Percentiles rank a stretch among this genome's conserved stretches.
Conservation (phyloP, 345 rosid species). For the Passiflora organensis region DNA sequence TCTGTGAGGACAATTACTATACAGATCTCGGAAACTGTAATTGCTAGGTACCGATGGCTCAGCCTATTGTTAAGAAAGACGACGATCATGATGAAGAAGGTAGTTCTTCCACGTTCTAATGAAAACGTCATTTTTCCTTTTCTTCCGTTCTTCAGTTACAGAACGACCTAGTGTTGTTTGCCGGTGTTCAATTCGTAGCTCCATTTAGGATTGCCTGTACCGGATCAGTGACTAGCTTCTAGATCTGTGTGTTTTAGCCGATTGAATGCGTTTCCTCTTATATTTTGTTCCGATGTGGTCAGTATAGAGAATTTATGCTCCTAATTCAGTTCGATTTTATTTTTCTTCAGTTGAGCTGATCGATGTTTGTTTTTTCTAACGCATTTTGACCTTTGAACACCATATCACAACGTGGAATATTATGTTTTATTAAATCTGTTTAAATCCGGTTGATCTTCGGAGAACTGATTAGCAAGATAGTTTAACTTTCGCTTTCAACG, state of each 20-base stretch:
- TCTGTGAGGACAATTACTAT: neutral
- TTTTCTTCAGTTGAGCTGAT: slow-evolving; percentile 27
- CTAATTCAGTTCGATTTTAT: slow-evolving; percentile 9
- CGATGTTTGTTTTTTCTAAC: neutral
- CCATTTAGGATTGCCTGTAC: slow-evolving; percentile 6
- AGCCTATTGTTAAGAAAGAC: slow-evolving; percentile 90
- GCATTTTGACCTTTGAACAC: neutral
- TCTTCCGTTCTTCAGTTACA: neutral
- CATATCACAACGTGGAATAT: slow-evolving; percentile 23
- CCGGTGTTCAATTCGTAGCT: slow-evolving; percentile 1
- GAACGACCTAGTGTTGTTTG: slow-evolving; percentile 5
- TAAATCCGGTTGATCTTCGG: slow-evolving; percentile 15
- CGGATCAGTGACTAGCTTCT: slow-evolving; percentile 36
- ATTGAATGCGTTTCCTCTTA: neutral
- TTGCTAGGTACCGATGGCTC: slow-evolving; percentile 63
- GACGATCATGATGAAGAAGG: slow-evolving; percentile 99
- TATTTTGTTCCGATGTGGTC: slow-evolving; percentile 4
- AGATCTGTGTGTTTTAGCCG: slow-evolving; percentile 40
- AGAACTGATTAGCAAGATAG: neutral
- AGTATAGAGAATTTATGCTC: neutral
- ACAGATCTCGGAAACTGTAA: slow-evolving; percentile 18
- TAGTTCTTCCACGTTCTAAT: slow-evolving; percentile 8
- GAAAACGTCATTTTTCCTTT: neutral
- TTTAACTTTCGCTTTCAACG: no score
- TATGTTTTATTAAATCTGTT: slow-evolving; percentile 3